Base-by-base conservation (phyloP, 345 rosid species). In the Reutealis trisperma region DNA sequence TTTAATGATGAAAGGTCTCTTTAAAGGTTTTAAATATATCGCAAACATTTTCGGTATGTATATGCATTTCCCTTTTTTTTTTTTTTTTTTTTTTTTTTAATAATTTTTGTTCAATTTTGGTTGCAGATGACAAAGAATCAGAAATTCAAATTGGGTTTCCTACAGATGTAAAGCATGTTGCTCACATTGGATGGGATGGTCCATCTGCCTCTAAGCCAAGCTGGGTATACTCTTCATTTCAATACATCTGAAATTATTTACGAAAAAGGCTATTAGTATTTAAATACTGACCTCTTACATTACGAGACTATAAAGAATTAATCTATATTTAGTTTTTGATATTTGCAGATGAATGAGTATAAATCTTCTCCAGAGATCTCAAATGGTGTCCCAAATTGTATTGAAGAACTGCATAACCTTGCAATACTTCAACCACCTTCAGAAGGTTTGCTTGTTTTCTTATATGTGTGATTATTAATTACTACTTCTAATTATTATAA, bases 111-210 rank as follows among this genome's bases (percentile, higher is more conserved):
- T 24, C 67, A 24, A 52, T 75, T 72, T 34, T 63, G 86, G 11
- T 47, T 47, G 11, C 85, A 86, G 89, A 82, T 13, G 88, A 78
- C 27, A 87, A 91, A 70, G 96, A 91, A 74, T 78, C 70, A 44
- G 91, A 86, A 32, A 78, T 91, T 69, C 82, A 90, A 71, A 93
- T 93, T 54, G 98, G 94, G 52, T 70, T 79, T 30, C 96, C 98
- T 19, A 93, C 91, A 49, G 92, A 93, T 84, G 98, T 93, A 68
- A 91, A 90, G 76, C 98, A 91, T 79, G 86, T 93, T 8, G 91
- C 96, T 24, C 96, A 93, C 74, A 86, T 93, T 30, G 98, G 94
- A 75, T 77, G 85, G 78, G 93, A 90, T 25, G 93, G 94, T 73
- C 90, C 93, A 2, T 83, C 87, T 22, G 49, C 85, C 54, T 78